These are phyloP conservation scores for Aegilops bicornis DNA, from an alignment of 176 grass and related monocot genomes.

Conservation along the genomic window DNA sequence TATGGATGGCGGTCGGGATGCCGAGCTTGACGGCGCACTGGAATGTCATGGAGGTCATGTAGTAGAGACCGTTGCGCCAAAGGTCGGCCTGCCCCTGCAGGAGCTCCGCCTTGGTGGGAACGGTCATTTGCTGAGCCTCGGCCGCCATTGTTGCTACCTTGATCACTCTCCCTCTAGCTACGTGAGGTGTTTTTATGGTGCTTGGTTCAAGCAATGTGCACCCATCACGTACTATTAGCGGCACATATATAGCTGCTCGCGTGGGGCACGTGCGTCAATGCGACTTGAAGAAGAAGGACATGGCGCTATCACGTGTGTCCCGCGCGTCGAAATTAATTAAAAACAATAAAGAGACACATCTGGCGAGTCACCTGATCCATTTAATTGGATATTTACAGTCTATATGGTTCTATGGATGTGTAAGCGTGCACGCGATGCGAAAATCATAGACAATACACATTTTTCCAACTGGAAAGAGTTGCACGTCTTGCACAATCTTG, in stretches of 20 bases:
- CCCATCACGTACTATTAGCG: not conserved
- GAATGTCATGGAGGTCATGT: conserved; percentile 27
- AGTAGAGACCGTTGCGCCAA: conserved; percentile 30
- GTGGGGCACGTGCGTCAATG: not conserved
- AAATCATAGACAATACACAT: too few species aligned
- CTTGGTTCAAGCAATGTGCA: not conserved
- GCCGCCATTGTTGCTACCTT: not conserved
- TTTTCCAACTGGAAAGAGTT: too few species aligned
- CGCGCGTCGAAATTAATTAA: not conserved
- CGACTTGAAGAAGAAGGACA: not conserved
- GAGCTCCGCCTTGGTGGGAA: conserved; percentile 17
- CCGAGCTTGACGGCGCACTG: conserved; percentile 49
- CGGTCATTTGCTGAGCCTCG: not conserved
- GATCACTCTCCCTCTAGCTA: not conserved
- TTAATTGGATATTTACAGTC: not conserved
- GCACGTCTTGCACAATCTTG: too few species aligned
- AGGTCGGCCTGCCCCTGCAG: conserved; percentile 29
- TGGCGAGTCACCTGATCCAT: not conserved
- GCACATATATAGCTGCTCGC: not conserved
- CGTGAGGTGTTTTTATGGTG: not conserved
- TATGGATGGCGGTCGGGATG: conserved; percentile 32
- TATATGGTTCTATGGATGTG: too few species aligned
- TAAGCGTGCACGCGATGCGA: too few species aligned
- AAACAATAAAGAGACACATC: not conserved
- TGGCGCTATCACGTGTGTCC: not conserved